Conservation (phyloP, 352 stramenopile genomes). For the Blastocystis sp. region DNA sequence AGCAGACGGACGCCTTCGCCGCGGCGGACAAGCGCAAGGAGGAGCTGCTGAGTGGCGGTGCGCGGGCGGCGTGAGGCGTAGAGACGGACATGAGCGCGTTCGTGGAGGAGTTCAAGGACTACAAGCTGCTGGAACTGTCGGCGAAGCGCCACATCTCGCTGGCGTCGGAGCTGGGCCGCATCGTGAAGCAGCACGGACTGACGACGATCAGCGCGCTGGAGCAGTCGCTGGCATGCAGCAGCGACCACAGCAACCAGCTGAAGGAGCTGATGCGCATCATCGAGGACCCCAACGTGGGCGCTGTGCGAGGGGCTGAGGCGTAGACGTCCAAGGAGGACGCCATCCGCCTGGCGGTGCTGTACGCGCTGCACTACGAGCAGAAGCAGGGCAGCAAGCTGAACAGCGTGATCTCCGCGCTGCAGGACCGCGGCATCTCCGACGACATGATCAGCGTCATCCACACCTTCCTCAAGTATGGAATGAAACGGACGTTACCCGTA, state of each 20-base stretch:
- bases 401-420: conserved; percentile 56
- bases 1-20: conserved; percentile 89
- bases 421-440: conserved; percentile 75
- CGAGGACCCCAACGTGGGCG: conserved; percentile 75
- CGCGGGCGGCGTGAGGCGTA: not conserved
- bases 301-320: conserved; percentile 76
- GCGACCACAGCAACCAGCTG: conserved; percentile 81
- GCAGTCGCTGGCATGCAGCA: conserved; percentile 82
- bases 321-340: conserved; percentile 90
- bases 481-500: not conserved
- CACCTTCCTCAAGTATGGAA: conserved; percentile 76
- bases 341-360: conserved; percentile 93
- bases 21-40: conserved; percentile 86
- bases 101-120: conserved; percentile 93
- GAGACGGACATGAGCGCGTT: conserved; percentile 95
- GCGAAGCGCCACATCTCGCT: conserved; percentile 98
- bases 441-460: conserved; percentile 80
- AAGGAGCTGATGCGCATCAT: conserved; percentile 80
- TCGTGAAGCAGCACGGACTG: conserved; percentile 90
- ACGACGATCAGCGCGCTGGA: conserved; percentile 98
- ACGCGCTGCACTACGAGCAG: conserved; percentile 94
- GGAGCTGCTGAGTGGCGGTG: conserved; percentile 81
- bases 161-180: conserved; percentile 91
- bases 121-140: conserved; percentile 89
- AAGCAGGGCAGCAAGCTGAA: conserved; percentile 60